Evolutionary conservation across 148 eudicot genomes (phyloP).

Genomic region (Vaccinium vitisidaea): DNA sequence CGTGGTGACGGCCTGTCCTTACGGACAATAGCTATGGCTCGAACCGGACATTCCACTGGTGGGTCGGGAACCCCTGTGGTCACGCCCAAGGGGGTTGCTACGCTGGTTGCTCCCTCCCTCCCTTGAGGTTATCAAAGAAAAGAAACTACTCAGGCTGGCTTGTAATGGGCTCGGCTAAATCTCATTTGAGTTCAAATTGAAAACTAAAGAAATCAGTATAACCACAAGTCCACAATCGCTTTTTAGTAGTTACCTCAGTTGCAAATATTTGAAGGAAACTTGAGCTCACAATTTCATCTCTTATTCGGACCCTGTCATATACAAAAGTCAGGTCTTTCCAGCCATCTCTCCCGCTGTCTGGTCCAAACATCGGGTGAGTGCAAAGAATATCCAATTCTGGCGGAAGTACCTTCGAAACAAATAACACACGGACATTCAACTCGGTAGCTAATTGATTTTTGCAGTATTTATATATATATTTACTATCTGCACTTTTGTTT

Average conservation of each 20-base stretch:
- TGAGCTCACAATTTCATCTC: constrained; percentile 41
- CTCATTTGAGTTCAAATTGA: neutral
- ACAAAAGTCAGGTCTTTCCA: constrained; percentile 49
- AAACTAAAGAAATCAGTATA: neutral
- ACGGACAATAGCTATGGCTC: too few relatives aligned
- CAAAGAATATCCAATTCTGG: constrained; percentile 48
- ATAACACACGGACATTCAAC: neutral
- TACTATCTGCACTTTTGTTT: too few relatives aligned
- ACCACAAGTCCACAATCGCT: neutral
- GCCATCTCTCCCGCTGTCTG: constrained; percentile 52
- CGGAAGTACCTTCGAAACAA: constrained; percentile 35
- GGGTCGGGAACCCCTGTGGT: too few relatives aligned
- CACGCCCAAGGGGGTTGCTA: too few relatives aligned
- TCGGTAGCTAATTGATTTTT: too few relatives aligned
- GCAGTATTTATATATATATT: too few relatives aligned
- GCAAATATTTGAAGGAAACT: constrained; percentile 47
- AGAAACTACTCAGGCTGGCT: neutral
- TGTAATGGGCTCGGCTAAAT: neutral
- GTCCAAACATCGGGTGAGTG: constrained; percentile 74
- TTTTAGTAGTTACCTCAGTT: constrained; percentile 33
- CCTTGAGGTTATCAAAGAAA: too few relatives aligned
- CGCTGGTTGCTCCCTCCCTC: too few relatives aligned
- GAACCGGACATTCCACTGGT: too few relatives aligned
- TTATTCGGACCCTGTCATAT: constrained; percentile 56
- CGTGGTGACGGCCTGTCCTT: too few relatives aligned